These are phyloP conservation scores for Porodaedalea pini DNA, from an alignment of 1,284 basidiomycete species.

Conservation along the genomic window DNA sequence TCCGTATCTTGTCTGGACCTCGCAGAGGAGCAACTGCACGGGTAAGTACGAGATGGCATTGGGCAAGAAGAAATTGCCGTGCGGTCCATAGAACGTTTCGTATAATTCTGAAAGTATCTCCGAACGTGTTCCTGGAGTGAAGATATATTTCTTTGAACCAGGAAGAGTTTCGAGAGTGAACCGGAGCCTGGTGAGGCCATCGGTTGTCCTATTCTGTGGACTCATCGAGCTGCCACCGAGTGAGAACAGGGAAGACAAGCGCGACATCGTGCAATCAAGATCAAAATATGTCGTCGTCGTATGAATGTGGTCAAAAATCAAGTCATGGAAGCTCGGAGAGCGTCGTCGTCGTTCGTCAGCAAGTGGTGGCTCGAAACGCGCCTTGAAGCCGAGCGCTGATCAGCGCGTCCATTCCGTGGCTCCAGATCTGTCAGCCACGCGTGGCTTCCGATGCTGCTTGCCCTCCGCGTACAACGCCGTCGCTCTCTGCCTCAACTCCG, in stretches of 20 bases:
- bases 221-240: slow-evolving; percentile 31
- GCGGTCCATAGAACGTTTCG: slow-evolving; percentile 72
- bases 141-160: slow-evolving; percentile 68
- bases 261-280: slow-evolving; percentile 10
- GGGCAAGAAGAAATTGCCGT: slow-evolving; percentile 66
- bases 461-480: background rate
- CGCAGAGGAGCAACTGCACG: slow-evolving; percentile 56
- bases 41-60: slow-evolving; percentile 57
- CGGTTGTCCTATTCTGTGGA: slow-evolving; percentile 34
- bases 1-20: slow-evolving; percentile 56
- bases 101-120: slow-evolving; percentile 79
- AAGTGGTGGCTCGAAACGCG: background rate
- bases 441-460: slow-evolving; percentile 5
- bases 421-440: background rate
- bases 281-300: background rate
- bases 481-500: background rate
- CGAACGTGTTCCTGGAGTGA: slow-evolving; percentile 64
- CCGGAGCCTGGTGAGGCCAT: slow-evolving; percentile 65
- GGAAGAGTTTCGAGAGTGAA: slow-evolving; percentile 77
- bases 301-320: background rate
- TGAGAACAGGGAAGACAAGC: slow-evolving; percentile 18
- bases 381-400: background rate
- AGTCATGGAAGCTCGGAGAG: background rate
- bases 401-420: background rate
- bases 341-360: background rate